A percentile compares a stretch with the other conserved stretches of the same genome.
These are phyloP conservation scores for Hypholoma sublateritium DNA, from an alignment of 768 basidiomycete genomes.

Conservation along the genomic window DNA sequence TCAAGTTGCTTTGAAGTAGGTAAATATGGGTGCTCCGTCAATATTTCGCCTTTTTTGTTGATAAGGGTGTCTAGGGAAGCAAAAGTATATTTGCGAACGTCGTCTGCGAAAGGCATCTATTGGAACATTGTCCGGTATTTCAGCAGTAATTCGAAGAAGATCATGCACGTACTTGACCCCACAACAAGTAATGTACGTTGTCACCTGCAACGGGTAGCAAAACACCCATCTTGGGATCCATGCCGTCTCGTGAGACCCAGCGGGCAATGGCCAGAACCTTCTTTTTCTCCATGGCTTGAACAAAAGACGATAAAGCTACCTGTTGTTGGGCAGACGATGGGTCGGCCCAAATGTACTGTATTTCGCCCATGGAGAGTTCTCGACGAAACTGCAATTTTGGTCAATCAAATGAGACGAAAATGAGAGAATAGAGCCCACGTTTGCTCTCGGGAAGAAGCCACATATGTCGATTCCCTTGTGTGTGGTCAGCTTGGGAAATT, in stretches of 20 bases:
- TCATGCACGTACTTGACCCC: conserved; percentile 63
- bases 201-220: conserved; percentile 62
- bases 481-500: conserved; percentile 73
- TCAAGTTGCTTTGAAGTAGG: conserved; percentile 76
- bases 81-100: conserved; percentile 86
- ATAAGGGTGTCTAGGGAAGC: conserved; percentile 73
- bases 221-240: conserved; percentile 86
- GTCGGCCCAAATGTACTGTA: conserved; percentile 84
- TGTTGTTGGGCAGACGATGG: conserved; percentile 65
- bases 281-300: conserved; percentile 75
- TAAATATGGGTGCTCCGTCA: conserved; percentile 79
- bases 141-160: not conserved
- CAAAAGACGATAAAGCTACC: conserved; percentile 83
- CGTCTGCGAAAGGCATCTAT: conserved; percentile 97
- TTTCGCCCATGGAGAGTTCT: conserved; percentile 80
- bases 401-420: conserved; percentile 4
- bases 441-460: conserved; percentile 72
- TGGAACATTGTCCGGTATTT: conserved; percentile 1
- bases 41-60: conserved; percentile 69
- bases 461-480: conserved; percentile 85
- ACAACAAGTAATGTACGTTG: conserved; percentile 77
- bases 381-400: conserved; percentile 64
- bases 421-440: conserved; percentile 42
- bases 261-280: conserved; percentile 77
- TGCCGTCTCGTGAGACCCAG: conserved; percentile 71